Evolutionary conservation across 768 basidiomycete genomes (phyloP).

Genomic region (Lanmaoa rubissima): DNA sequence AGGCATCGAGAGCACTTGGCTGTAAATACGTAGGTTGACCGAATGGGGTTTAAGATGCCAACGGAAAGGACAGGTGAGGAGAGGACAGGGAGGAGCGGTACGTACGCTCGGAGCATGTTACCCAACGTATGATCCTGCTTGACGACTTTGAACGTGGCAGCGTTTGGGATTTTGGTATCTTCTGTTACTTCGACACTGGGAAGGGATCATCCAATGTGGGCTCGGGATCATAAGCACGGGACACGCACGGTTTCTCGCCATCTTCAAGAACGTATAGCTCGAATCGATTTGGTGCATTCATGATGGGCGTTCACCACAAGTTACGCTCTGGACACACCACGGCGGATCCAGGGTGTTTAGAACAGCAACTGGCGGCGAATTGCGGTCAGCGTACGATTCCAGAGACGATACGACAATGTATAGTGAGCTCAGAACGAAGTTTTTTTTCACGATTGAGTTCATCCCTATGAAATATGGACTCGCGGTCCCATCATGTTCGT

Average conservation of each 20-base stretch:
- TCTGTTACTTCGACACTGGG: constrained; percentile 86
- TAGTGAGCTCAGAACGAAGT: constrained; percentile 42
- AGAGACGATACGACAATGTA: background rate
- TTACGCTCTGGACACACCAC: background rate
- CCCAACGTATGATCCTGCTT: constrained; percentile 98
- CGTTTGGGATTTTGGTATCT: constrained; percentile 97
- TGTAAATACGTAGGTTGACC: constrained; percentile 32
- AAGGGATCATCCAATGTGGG: constrained; percentile 2
- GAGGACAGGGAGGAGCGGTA: constrained; percentile 20
- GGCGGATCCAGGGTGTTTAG: background rate
- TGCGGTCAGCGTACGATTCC: constrained; percentile 9
- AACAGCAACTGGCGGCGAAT: background rate
- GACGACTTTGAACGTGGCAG: constrained; percentile 89
- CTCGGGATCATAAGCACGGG: background rate
- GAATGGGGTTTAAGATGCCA: background rate
- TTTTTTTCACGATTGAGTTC: constrained; percentile 53
- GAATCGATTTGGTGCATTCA: constrained; percentile 95
- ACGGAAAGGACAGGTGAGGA: background rate
- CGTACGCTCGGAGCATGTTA: constrained; percentile 94
- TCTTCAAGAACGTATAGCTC: constrained; percentile 92
- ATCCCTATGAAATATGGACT: constrained; percentile 73
- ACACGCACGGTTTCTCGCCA: constrained; percentile 87
- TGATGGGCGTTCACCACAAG: constrained; percentile 27
- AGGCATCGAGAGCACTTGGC: constrained; percentile 87
- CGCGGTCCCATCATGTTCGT: constrained; percentile 48